phyloP scores from a whole-genome alignment of 495 filamentous ascomycete genomes.

The Penicillium macrosclerotiorum region DNA sequence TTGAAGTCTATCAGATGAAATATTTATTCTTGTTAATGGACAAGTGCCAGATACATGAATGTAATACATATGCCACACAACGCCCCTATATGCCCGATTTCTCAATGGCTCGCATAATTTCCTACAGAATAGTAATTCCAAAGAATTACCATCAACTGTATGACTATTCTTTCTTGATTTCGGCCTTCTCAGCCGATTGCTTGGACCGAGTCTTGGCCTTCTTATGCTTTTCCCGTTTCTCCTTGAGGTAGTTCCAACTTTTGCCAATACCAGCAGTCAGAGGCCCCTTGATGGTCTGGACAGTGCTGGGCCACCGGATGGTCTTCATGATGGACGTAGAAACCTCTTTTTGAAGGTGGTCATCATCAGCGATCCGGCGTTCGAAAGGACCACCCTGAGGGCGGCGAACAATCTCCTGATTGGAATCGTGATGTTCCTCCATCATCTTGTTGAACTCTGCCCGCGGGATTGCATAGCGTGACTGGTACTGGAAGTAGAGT shows the following conservation, averaged over 20 bases:
- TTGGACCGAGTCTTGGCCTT: slow-evolving; percentile 28
- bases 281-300: slow-evolving; percentile 76
- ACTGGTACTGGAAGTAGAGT: slow-evolving; percentile 90
- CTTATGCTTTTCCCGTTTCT: slow-evolving; percentile 73
- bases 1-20: slow-evolving; percentile 5
- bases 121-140: background rate
- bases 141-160: background rate
- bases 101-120: background rate
- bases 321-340: slow-evolving; percentile 76
- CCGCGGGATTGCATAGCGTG: slow-evolving; percentile 80
- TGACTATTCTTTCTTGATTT: slow-evolving; percentile 19
- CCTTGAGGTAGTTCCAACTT: slow-evolving; percentile 71
- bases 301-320: slow-evolving; percentile 84
- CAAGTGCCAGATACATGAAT: slow-evolving; percentile 11
- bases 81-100: slow-evolving; percentile 21
- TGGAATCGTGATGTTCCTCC: slow-evolving; percentile 61
- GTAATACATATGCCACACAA: slow-evolving; percentile 20
- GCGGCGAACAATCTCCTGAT: slow-evolving; percentile 63
- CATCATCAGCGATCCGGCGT: slow-evolving; percentile 71
- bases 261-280: slow-evolving; percentile 70
- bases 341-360: slow-evolving; percentile 64
- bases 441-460: slow-evolving; percentile 86
- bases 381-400: slow-evolving; percentile 83
- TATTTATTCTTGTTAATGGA: slow-evolving; percentile 14
- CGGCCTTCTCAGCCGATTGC: slow-evolving; percentile 4